Conservation (phyloP, 495 filamentous ascomycete species). For the Aspergillus bertholletiae region DNA sequence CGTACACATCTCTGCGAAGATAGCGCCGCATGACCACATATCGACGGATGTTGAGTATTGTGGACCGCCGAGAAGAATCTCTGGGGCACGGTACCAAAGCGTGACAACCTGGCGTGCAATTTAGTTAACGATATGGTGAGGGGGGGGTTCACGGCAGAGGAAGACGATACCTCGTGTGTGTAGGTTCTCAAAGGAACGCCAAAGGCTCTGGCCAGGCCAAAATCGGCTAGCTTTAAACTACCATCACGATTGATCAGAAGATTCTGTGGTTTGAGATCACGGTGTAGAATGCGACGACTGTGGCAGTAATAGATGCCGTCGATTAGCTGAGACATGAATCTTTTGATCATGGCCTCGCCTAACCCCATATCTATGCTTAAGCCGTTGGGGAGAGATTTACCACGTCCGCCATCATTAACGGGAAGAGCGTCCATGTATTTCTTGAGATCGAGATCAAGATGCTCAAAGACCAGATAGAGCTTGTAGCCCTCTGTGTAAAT, state of each 20-base stretch:
- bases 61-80: slow-evolving; percentile 93
- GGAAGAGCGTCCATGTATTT: slow-evolving; percentile 99
- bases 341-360: slow-evolving; percentile 89
- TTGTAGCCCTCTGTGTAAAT: slow-evolving; percentile 97
- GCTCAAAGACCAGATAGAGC: slow-evolving; percentile 92
- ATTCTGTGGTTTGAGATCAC: slow-evolving; percentile 98
- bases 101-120: slow-evolving; percentile 82
- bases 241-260: slow-evolving; percentile 91
- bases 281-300: slow-evolving; percentile 88
- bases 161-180: slow-evolving; percentile 94
- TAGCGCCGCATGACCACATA: slow-evolving; percentile 99
- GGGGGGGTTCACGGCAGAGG: too few relatives aligned
- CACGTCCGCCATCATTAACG: slow-evolving; percentile 81
- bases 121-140: too few relatives aligned
- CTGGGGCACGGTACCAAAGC: slow-evolving; percentile 94
- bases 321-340: slow-evolving; percentile 94
- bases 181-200: slow-evolving; percentile 95
- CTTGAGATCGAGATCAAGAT: slow-evolving; percentile 90
- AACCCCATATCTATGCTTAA: slow-evolving; percentile 72
- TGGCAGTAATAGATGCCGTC: slow-evolving; percentile 94
- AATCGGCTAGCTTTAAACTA: slow-evolving; percentile 96
- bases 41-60: slow-evolving; percentile 98
- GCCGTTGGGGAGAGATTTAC: slow-evolving; percentile 83
- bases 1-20: slow-evolving; percentile 99
- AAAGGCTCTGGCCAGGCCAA: slow-evolving; percentile 93